phyloP scores from a whole-genome alignment of 108 stramenopile species.

The Fragilariopsis cylindrus region DNA sequence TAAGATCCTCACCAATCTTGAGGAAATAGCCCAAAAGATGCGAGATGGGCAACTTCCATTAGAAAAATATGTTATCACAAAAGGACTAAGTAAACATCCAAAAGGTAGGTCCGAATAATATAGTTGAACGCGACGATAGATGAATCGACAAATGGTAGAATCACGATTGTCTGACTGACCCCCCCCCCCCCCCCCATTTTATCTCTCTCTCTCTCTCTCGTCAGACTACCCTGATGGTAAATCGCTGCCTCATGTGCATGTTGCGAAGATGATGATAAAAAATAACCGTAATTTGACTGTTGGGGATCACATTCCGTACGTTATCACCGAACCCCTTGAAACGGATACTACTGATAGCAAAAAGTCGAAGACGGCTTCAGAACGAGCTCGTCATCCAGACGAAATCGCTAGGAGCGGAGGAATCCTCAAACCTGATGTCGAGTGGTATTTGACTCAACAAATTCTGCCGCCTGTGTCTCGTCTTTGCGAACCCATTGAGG shows the following conservation, averaged over 20 bases:
- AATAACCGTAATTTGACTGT: slow-evolving; percentile 92
- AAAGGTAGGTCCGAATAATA: slow-evolving; percentile 30
- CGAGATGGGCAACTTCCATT: slow-evolving; percentile 80
- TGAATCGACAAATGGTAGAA: background rate
- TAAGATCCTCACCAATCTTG: slow-evolving; percentile 90
- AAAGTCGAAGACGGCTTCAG: slow-evolving; percentile 58
- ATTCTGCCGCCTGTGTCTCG: slow-evolving; percentile 96
- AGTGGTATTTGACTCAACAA: slow-evolving; percentile 98
- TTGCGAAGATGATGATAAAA: slow-evolving; percentile 95
- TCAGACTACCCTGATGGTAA: slow-evolving; percentile 96
- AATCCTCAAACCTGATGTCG: slow-evolving; percentile 81
- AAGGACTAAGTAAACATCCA: slow-evolving; percentile 98
- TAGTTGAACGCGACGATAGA: background rate
- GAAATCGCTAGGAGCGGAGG: slow-evolving; percentile 87
- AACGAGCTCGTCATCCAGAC: slow-evolving; percentile 93
- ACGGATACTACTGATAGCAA: slow-evolving; percentile 24
- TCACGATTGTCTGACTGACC: background rate
- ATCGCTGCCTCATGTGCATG: slow-evolving; percentile 94
- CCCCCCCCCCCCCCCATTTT: too few species aligned
- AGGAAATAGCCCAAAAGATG: slow-evolving; percentile 88
- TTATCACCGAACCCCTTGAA: slow-evolving; percentile 78
- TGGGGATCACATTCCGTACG: slow-evolving; percentile 99
- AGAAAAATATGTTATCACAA: slow-evolving; percentile 96
- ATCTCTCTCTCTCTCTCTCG: background rate
- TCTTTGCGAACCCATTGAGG: slow-evolving; percentile 98